Base-by-base conservation (phyloP, 1,284 basidiomycete genomes). In the Termitomyces sp. region DNA sequence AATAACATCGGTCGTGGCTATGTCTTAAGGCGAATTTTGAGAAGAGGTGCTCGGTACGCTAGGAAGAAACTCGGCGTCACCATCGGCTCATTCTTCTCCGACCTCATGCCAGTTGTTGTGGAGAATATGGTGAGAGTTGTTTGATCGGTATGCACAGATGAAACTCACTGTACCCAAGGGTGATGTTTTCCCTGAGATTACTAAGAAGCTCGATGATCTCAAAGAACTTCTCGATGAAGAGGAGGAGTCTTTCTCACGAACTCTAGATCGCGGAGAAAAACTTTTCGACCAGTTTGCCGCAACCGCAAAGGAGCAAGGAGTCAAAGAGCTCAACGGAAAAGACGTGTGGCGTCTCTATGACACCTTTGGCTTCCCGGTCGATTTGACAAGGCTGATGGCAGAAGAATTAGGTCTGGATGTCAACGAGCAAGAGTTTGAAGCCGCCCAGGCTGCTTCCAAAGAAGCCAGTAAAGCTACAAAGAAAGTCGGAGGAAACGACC, bases 341-440 rank as follows among this genome's bases (percentile, higher is more conserved):
- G 96, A 99, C 65, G 92, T 97, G 26, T 99, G 96, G 96, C 82
- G 92, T 30, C 73, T 99, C 49, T 99, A 99, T 69, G 97, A 99
- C 69, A 99, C 97, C 0, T 99, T 92, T 68, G 96, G 96, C 39
- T 99, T 99, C 77, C 97, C 96, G 0, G 93, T 94, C 49, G 96
- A 99, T 67, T 75, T 99, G 35, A 99, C 97, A 1, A 85, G 91
- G 50, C 79, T 99, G 59, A 99, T 99, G 96, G 96, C 97, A 21
- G 92, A 97, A 68, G 96, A 99, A 69, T 77, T 93, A 31, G 88
- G 86, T 1, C 73, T 99, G 41, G 79, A 77, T 19, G 83, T 99
- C 64, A 93, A 97, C 67, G 86, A 97, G 60, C 78, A 77, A 40
- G 94, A 95, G 62, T 97, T 97, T 62, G 93, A 94, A 61, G 81